Percentiles rank a stretch among this genome's conserved stretches.
Conservation (phyloP, 148 eudicot species). For the Arbutus unedo region DNA sequence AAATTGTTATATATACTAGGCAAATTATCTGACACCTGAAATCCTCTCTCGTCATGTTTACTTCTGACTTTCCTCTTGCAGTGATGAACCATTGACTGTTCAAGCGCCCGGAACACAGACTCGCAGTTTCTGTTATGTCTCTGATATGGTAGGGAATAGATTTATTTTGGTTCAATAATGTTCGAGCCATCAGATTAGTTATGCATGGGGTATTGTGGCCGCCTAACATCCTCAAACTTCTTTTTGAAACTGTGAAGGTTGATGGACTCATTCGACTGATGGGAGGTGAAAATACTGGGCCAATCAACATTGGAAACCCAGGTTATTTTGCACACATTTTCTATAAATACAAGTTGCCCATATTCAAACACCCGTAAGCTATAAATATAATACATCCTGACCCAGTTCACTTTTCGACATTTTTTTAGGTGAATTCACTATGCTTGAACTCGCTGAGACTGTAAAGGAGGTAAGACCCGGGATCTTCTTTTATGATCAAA, state of each 20-base stretch:
- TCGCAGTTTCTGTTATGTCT: conserved; percentile 92
- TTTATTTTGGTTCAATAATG: neutral
- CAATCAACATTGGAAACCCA: conserved; percentile 95
- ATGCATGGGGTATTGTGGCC: neutral
- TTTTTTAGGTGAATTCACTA: conserved; percentile 86
- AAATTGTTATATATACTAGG: neutral
- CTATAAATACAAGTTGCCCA: neutral
- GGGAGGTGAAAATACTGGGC: conserved; percentile 94
- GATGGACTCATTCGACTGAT: conserved; percentile 93
- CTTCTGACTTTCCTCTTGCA: conserved; percentile 24
- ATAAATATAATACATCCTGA: neutral
- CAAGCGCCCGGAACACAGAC: conserved; percentile 98
- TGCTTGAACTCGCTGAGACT: conserved; percentile 96
- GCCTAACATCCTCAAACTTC: neutral
- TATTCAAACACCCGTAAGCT: neutral
- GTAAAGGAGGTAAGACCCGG: conserved; percentile 76
- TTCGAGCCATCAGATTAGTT: neutral
- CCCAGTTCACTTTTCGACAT: neutral
- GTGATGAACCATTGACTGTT: conserved; percentile 89
- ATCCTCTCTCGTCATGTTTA: neutral
- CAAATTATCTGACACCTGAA: neutral
- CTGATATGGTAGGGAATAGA: conserved; percentile 73
- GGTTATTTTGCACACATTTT: conserved; percentile 30
- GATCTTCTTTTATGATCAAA: neutral
- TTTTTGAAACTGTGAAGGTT: conserved; percentile 43